Evolutionary conservation across 805 yeast species (phyloP).

Genomic region (Candida palmyrensis): DNA sequence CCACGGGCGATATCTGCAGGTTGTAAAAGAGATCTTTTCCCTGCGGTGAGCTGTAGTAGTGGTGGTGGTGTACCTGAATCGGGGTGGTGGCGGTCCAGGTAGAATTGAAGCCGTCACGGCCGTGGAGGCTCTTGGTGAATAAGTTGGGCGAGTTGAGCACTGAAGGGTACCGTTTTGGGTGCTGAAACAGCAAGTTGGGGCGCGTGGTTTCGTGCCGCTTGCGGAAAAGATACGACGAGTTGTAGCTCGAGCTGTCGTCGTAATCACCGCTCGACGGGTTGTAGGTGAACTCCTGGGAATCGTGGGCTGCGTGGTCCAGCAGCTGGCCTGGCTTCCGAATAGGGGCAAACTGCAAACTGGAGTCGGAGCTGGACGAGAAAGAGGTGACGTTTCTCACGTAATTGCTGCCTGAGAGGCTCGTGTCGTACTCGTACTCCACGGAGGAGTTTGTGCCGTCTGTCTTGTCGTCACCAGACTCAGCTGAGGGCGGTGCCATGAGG

Average conservation of each 20-base stretch:
- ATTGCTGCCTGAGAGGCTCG: constrained; percentile 6
- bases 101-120: too few species aligned
- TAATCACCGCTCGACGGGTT: constrained; percentile 12
- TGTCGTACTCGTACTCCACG: not conserved
- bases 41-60: constrained; percentile 25
- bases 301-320: not conserved
- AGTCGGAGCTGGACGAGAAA: constrained; percentile 10
- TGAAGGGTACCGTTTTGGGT: not conserved
- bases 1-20: not conserved
- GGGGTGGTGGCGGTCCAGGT: constrained; percentile 5
- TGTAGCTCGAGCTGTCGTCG: constrained; percentile 7
- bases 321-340: not conserved
- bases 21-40: not conserved
- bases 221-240: constrained; percentile 12
- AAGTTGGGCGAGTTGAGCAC: constrained; percentile 1
- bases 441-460: too few species aligned
- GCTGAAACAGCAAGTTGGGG: not conserved
- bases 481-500: constrained; percentile 23
- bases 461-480: constrained; percentile 5
- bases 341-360: constrained; percentile 7
- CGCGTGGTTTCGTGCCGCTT: constrained; percentile 6
- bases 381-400: constrained; percentile 9
- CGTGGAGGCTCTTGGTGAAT: too few species aligned
- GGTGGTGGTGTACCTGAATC: constrained; percentile 41
- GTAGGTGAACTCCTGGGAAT: constrained; percentile 12